These are phyloP conservation scores for Cardiospermum halicacabum DNA, from an alignment of 345 rosid species.

Conservation along the genomic window DNA sequence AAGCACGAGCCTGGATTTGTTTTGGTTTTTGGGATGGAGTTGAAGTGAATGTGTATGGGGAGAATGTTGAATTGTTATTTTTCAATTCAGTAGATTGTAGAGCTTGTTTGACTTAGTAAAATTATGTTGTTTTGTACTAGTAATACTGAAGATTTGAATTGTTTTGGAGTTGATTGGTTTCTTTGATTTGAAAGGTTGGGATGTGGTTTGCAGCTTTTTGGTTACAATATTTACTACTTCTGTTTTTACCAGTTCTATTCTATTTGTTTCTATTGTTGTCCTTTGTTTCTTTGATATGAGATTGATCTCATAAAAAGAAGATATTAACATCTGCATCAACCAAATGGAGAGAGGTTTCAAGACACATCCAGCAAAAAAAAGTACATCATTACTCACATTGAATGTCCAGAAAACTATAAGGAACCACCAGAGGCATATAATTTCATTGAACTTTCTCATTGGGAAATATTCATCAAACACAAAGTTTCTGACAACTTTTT, in stretches of 20 bases:
- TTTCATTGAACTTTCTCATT: neutral
- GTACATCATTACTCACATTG: neutral
- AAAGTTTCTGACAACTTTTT: neutral
- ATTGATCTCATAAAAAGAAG: neutral
- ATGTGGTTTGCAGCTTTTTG: conserved; percentile 35
- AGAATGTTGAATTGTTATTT: neutral
- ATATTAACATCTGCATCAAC: neutral
- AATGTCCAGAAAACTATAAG: neutral
- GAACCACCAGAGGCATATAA: neutral
- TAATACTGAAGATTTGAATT: conserved; percentile 25
- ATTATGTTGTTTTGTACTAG: conserved; percentile 12
- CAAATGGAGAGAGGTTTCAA: neutral
- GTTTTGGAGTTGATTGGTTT: conserved; percentile 10
- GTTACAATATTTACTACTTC: conserved; percentile 9
- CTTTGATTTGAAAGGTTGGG: conserved; percentile 27
- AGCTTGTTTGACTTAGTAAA: neutral
- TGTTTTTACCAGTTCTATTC: neutral
- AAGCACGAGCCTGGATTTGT: conserved; percentile 58
- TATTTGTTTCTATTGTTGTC: neutral
- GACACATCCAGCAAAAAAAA: neutral
- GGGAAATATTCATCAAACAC: neutral
- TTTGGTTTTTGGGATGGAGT: neutral
- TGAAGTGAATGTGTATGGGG: neutral
- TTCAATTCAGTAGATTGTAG: neutral
- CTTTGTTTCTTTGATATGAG: neutral